Base-by-base conservation (phyloP, 208 protist species). In the Leishmania guyanensis region DNA sequence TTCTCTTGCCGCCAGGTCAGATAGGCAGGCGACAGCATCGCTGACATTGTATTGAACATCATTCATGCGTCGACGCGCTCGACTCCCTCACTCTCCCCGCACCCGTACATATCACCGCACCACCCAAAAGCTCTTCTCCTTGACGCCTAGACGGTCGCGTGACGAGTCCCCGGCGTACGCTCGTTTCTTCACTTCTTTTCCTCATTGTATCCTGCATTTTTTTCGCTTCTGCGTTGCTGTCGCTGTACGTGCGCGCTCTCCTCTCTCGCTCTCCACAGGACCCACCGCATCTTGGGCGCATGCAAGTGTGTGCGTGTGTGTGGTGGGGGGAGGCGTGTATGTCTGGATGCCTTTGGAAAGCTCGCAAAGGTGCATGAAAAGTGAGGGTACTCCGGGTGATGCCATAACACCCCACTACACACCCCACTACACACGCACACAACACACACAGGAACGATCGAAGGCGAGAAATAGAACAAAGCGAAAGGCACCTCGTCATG, bases 401-500 rank as follows among this genome's bases (percentile, higher is more conserved):
- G 36, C 9, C 17, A 46, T 71, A 54, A 4, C 48, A 16, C 16
- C 5, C 48, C 36, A 53, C 46, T 43, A 53, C 33, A 2, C 70
- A 70, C 60, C 53, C 58, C 68, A 29, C 29, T 29, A 33, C 33
- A 33, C 33, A 33, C 33, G 0, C 33, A 81, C 54, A 81, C 78
- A 85, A 39, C 36, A 39, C 36, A 0, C 0, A 39, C 36, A 39
- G 36, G 16, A 54, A 46, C 50, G 48, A 26, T 14, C 54, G 48
- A 58, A 29, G 12, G 8, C 5, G 0, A 72, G 12, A 69, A 62
- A 78, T 26, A 29, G 33, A 5, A 16, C 5, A 29, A 75, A 58
- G 43, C 26, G 33, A 14, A 62, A 36, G 74, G 4, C 22, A n/a
- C 36, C 29, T 1, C 22, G 16, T 22, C 43, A 92, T 95, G 93